Evolutionary conservation across 768 basidiomycete species (phyloP).

Genomic region (Sarcomyxa edulis): DNA sequence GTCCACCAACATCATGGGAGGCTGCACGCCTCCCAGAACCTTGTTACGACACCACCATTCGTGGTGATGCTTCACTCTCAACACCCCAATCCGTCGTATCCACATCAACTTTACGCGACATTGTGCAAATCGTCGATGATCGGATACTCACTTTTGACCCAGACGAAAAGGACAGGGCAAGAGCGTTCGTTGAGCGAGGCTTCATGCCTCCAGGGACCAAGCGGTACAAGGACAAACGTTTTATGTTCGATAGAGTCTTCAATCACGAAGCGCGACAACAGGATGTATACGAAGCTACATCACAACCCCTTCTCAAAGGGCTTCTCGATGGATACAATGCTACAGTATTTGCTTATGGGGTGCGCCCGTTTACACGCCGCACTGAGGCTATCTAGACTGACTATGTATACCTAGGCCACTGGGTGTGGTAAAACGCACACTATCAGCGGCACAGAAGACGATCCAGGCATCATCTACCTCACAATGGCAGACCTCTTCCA

Average conservation of each 20-base stretch:
- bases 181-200: conserved; percentile 78
- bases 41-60: conserved; percentile 62
- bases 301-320: conserved; percentile 79
- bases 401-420: conserved; percentile 65
- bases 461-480: conserved; percentile 93
- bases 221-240: conserved; percentile 93
- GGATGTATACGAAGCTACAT: conserved; percentile 83
- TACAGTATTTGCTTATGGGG: conserved; percentile 98
- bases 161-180: conserved; percentile 78
- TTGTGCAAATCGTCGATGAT: conserved; percentile 90
- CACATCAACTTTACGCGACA: conserved; percentile 60
- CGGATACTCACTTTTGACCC: conserved; percentile 96
- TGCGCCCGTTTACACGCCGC: conserved; percentile 35
- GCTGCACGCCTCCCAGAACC: conserved; percentile 78
- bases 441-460: conserved; percentile 84
- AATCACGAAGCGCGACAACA: conserved; percentile 74
- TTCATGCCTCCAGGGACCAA: conserved; percentile 85
- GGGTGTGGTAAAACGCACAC: conserved; percentile 99
- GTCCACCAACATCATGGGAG: conserved; percentile 84
- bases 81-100: conserved; percentile 49
- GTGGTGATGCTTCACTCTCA: conserved; percentile 84
- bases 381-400: conserved; percentile 4
- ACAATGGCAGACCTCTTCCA: conserved; percentile 97
- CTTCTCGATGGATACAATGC: conserved; percentile 94
- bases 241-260: conserved; percentile 96